Conservation (phyloP, 352 stramenopile genomes). For the Globisporangium mamillatum region DNA sequence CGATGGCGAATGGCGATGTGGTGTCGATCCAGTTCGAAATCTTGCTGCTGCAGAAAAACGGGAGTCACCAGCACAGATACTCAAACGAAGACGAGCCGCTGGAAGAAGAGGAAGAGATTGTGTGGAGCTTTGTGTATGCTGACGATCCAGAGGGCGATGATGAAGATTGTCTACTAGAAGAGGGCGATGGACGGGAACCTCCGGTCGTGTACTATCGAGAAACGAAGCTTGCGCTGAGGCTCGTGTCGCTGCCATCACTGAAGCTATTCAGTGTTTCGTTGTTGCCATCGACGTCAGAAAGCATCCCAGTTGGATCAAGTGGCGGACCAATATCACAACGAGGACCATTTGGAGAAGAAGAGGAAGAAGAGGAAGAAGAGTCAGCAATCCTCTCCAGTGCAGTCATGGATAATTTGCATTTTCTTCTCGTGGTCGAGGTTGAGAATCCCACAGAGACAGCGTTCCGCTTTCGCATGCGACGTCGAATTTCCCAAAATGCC, state of each 20-base stretch:
- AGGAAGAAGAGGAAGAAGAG: not conserved
- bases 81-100: conserved; percentile 11
- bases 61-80: conserved; percentile 4
- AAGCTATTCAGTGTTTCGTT: conserved; percentile 36
- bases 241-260: conserved; percentile 56
- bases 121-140: conserved; percentile 67
- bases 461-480: conserved; percentile 45
- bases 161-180: not conserved
- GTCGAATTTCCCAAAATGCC: not conserved
- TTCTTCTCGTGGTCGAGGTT: conserved; percentile 48
- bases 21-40: conserved; percentile 40
- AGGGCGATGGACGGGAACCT: not conserved
- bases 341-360: not conserved
- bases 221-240: conserved; percentile 38
- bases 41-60: conserved; percentile 23
- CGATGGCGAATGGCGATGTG: conserved; percentile 31
- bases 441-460: conserved; percentile 70
- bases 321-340: not conserved
- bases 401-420: conserved; percentile 52
- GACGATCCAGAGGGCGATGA: conserved; percentile 6
- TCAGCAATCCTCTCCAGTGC: not conserved
- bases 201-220: conserved; percentile 49
- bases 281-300: conserved; percentile 28
- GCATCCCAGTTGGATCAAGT: not conserved
- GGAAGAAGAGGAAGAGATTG: conserved; percentile 42